Evolutionary conservation across 495 filamentous ascomycete species (phyloP).

Genomic region (Penicillium maclennaniae): DNA sequence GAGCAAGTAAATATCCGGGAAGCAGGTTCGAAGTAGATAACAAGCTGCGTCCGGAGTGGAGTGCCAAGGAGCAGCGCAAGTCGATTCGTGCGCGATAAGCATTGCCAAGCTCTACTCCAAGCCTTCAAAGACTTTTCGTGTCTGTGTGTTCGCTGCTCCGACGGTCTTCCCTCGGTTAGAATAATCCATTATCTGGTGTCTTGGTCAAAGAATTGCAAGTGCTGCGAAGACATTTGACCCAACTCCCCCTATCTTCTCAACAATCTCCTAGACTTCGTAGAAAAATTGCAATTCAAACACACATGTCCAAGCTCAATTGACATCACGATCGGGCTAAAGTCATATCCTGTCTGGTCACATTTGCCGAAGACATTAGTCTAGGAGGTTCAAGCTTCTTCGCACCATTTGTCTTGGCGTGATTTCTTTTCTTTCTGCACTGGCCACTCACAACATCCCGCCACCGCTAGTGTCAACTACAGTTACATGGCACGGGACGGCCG

Average conservation of each 20-base stretch:
- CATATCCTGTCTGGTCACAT: not conserved
- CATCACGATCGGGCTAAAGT: not conserved
- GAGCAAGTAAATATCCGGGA: too few relatives aligned
- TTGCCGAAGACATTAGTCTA: not conserved
- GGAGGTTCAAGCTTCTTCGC: constrained; percentile 6
- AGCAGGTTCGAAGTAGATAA: not conserved
- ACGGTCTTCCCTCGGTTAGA: constrained; percentile 2
- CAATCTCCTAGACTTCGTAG: too few relatives aligned
- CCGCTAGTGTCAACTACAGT: not conserved
- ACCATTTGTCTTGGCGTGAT: not conserved
- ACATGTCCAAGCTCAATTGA: not conserved
- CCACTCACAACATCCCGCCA: not conserved
- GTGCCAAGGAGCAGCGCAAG: not conserved
- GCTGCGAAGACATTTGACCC: too few relatives aligned
- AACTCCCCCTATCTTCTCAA: too few relatives aligned
- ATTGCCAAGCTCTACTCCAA: constrained; percentile 4
- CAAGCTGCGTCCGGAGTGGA: not conserved
- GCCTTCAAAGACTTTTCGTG: constrained; percentile 1
- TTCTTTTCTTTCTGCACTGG: not conserved
- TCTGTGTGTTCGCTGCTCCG: constrained; percentile 10
- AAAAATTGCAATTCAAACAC: too few relatives aligned
- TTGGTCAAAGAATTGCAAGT: too few relatives aligned
- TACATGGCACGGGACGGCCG: constrained; percentile 10
- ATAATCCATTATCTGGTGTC: not conserved
- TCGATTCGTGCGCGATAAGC: not conserved